Evolutionary conservation across 2,329 filamentous ascomycete species (phyloP), one percentile per base, ranked within the genome.

Genomic region (Teratosphaeria gauchensis): DNA sequence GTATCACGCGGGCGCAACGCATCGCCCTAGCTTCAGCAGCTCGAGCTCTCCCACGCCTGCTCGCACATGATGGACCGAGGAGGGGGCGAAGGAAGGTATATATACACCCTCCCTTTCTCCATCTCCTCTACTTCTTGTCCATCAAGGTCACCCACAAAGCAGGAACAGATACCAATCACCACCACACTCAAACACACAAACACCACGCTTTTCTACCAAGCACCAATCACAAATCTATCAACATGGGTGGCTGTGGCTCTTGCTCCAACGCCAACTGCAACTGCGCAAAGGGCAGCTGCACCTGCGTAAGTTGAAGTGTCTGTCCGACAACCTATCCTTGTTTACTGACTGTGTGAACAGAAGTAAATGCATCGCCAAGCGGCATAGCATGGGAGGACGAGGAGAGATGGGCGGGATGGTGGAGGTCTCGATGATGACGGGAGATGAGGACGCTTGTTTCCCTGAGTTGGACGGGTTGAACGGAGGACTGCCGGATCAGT

Each of bases 191-290:
- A 55, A 61, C 53, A 60, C 30, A 21, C 35, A 54, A 55, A 46
- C 52, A 35, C 30, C 9, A 42, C 33, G 42, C 24, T 11, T 42
- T 54, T 21, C 19, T 31, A 35, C 35, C 35, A 56, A 46, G 57
- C 59, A 56, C 54, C 57, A 48, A 57, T 56, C 56, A 42, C 58
- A 61, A 56, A 63, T 21, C 42, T 19, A 19, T 67, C 64, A 70
- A 58, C 56, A 71, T 70, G 68, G 68, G 66, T 64, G 62, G 64
- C 61, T 71, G 67, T 62, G 60, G 60, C 51, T 57, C 63, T 57
- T 69, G 66, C 68, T 66, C 64, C 60, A 70, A 69, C 65, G 57
- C 61, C 56, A 61, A 59, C 61, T 70, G 68, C 65, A 57, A 58
- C 54, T 70, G 68, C 64, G 61, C 63, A 21, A 64, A 62, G 55